Base-by-base conservation (phyloP, 2,329 filamentous ascomycete species). In the Fonsecaea pedrosoi region DNA sequence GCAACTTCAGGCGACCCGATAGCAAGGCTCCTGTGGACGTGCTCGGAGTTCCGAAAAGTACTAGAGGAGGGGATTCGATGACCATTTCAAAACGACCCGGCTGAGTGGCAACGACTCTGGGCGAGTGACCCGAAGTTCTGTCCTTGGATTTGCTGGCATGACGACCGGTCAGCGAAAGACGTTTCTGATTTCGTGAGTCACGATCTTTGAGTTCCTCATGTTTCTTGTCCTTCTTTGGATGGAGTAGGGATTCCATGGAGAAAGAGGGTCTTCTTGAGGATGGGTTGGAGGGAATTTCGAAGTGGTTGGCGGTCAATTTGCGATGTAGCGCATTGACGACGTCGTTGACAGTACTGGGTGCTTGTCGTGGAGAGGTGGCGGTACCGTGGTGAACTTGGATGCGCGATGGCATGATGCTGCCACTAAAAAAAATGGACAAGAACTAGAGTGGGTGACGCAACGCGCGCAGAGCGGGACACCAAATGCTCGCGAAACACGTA, bases 11-110 rank as follows among this genome's bases (percentile, higher is more conserved):
- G 77, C 92, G 91, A 35, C 93, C 93, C 0, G 92, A 96, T 59
- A 97, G 86, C 67, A 97, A 82, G 6, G 93, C 92, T 64, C 94
- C 94, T 2, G 90, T 90, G 73, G 93, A 97, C 71, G 86, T 85
- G 69, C 89, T 85, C 0, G 91, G 84, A 30, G 85, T 83, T 69
- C 93, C 93, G 75, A 95, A 92, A 80, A 97, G 90, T 54, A 97
- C 87, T 18, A 94, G 84, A 2, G 94, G 94, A 1, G 93, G 92
- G 12, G 92, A 96, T 82, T 97, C 94, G 70, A 97, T 90, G 73
- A 84, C 78, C 73, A 90, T 82, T 66, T 85, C 82, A 70, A 90
- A 78, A 69, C 82, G 85, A 59, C 85, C 83, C 2, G 82, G 77
- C 57, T 81, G 78, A 40, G 76, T 72, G 7, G 78, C 74, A 35